Percentiles rank a stretch among this genome's conserved stretches.
Evolutionary conservation across 1,284 basidiomycete genomes (phyloP).

Genomic region (Microbotryum violaceum): DNA sequence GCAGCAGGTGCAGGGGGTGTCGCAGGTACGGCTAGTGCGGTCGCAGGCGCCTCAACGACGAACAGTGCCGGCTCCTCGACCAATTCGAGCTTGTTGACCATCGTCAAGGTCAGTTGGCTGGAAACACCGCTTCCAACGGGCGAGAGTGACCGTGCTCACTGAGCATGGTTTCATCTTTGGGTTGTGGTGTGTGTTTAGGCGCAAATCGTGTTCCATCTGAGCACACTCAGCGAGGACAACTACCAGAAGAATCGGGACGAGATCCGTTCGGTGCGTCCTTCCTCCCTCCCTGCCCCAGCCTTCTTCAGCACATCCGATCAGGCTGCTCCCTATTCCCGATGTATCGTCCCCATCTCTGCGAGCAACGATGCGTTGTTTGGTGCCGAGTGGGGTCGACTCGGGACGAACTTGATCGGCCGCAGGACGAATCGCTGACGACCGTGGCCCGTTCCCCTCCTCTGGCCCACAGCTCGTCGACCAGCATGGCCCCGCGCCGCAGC

Average conservation of each 20-base stretch:
- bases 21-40: too few relatives aligned
- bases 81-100: constrained; percentile 1
- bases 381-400: not conserved
- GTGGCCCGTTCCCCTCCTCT: constrained; percentile 14
- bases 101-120: not conserved
- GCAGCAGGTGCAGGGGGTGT: too few relatives aligned
- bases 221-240: constrained; percentile 87
- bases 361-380: not conserved
- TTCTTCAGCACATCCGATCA: not conserved
- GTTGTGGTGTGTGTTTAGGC: constrained; percentile 35
- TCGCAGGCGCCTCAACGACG: too few relatives aligned
- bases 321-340: not conserved
- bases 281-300: not conserved
- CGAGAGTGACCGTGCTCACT: not conserved
- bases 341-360: not conserved
- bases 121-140: too few relatives aligned
- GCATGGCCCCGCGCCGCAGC: constrained; percentile 88
- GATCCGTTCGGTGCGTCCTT: constrained; percentile 70
- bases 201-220: constrained; percentile 81
- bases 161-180: not conserved
- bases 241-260: constrained; percentile 84
- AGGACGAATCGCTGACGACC: not conserved
- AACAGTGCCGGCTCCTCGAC: not conserved
- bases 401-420: not conserved
- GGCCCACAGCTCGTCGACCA: constrained; percentile 72